Percentiles rank a stretch among this genome's conserved stretches.
phyloP scores from a whole-genome alignment of 129 eudicot genomes.

The Centella asiatica region DNA sequence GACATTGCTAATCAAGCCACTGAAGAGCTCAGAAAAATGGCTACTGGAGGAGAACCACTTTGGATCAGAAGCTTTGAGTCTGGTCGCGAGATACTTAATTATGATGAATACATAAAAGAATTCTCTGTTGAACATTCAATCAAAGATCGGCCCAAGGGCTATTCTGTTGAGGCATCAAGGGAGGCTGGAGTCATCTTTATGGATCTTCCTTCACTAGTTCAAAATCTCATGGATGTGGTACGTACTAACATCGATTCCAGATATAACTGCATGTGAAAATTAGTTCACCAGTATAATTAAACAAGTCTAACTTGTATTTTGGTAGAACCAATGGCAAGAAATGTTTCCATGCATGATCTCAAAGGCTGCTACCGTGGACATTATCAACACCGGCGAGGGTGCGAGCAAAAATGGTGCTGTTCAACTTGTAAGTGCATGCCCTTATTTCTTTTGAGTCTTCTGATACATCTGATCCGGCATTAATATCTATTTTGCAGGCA shows the following conservation, averaged over 20 bases:
- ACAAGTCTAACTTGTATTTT: not conserved
- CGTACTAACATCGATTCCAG: not conserved
- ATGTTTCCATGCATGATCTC: conserved; percentile 79
- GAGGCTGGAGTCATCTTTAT: conserved; percentile 52
- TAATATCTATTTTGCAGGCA: not conserved
- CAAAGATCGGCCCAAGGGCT: conserved; percentile 33
- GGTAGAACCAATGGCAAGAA: conserved; percentile 75
- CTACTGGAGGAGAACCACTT: conserved; percentile 65
- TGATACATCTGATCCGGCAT: too few relatives aligned
- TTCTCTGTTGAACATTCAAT: conserved; percentile 27
- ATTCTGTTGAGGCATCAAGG: conserved; percentile 81
- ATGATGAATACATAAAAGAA: conserved; percentile 69
- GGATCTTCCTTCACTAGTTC: conserved; percentile 71
- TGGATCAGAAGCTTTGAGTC: conserved; percentile 87
- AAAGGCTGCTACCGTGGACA: conserved; percentile 75
- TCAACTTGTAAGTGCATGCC: conserved; percentile 52
- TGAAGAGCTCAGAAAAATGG: conserved; percentile 75
- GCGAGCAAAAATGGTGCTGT: conserved; percentile 53
- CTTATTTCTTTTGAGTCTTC: too few relatives aligned
- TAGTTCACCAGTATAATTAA: too few relatives aligned
- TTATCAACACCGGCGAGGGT: conserved; percentile 65
- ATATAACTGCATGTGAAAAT: too few relatives aligned
- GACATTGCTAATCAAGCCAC: conserved; percentile 48
- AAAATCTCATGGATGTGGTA: conserved; percentile 87
- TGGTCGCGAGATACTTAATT: conserved; percentile 88